These are phyloP conservation scores for Aspergillus versicolor DNA, from an alignment of 2,329 filamentous ascomycete species.

Conservation along the genomic window DNA sequence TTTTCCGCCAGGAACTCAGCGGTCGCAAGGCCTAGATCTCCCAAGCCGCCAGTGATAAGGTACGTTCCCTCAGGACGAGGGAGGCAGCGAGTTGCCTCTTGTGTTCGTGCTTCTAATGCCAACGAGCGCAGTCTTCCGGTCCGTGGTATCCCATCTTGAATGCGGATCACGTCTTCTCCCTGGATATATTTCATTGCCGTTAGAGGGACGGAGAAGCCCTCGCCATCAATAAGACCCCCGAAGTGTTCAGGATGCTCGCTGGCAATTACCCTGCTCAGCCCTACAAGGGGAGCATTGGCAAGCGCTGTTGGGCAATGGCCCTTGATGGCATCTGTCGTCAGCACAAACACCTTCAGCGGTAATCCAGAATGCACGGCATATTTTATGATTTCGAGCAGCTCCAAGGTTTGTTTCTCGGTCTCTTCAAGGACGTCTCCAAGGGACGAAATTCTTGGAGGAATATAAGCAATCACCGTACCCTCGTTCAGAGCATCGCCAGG, in stretches of 20 bases:
- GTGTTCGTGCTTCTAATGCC: not conserved
- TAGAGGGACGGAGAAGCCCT: constrained; percentile 32
- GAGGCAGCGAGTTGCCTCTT: not conserved
- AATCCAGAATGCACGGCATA: not conserved
- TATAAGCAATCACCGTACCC: constrained; percentile 12
- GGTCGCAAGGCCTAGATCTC: constrained; percentile 41
- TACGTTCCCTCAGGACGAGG: constrained; percentile 37
- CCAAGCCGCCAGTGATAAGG: constrained; percentile 44
- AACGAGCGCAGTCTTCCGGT: constrained; percentile 29
- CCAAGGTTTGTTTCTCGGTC: constrained; percentile 1
- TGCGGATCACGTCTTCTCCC: constrained; percentile 37
- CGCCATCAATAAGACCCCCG: constrained; percentile 41
- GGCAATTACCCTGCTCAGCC: constrained; percentile 38
- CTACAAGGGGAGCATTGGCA: constrained; percentile 36
- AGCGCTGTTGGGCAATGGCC: constrained; percentile 30
- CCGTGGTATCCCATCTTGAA: constrained; percentile 39
- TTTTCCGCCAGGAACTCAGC: constrained; percentile 39
- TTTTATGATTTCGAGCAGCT: constrained; percentile 12
- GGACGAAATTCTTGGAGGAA: constrained; percentile 5
- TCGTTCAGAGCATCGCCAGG: not conserved
- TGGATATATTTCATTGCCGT: constrained; percentile 40
- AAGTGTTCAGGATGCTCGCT: constrained; percentile 40
- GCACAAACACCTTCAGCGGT: constrained; percentile 27
- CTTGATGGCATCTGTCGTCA: constrained; percentile 28
- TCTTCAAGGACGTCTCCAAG: not conserved